Conservation (phyloP, 768 basidiomycete genomes). For the Leucosporidium scottii region DNA sequence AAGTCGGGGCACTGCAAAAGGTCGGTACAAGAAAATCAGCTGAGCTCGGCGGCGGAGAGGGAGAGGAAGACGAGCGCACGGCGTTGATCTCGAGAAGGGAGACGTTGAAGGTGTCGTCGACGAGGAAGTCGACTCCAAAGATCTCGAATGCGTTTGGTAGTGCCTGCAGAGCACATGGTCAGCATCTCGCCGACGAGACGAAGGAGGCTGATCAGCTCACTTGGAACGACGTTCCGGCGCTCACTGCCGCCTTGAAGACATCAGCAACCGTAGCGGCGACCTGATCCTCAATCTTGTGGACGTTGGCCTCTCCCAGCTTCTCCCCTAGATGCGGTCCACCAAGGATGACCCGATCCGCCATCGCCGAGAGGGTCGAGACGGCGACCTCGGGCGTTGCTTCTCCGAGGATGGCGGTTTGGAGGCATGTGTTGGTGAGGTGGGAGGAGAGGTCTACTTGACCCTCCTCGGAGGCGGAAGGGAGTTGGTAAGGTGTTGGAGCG, state of each 20-base stretch:
- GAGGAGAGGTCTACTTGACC: slow-evolving; percentile 51
- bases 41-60: neutral
- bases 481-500: slow-evolving; percentile 61
- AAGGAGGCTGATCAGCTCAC: slow-evolving; percentile 43
- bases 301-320: slow-evolving; percentile 43
- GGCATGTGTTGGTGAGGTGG: slow-evolving; percentile 87
- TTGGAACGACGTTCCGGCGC: slow-evolving; percentile 75
- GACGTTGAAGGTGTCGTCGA: slow-evolving; percentile 52
- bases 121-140: slow-evolving; percentile 86
- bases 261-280: slow-evolving; percentile 65
- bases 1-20: slow-evolving; percentile 61
- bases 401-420: slow-evolving; percentile 64
- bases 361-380: slow-evolving; percentile 46
- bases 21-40: neutral
- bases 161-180: slow-evolving; percentile 48
- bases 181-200: neutral
- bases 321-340: slow-evolving; percentile 18
- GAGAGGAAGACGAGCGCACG: slow-evolving; percentile 44
- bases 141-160: slow-evolving; percentile 90
- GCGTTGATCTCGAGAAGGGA: slow-evolving; percentile 86
- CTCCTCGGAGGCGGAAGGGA: slow-evolving; percentile 42
- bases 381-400: slow-evolving; percentile 46
- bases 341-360: slow-evolving; percentile 39
- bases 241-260: slow-evolving; percentile 75
- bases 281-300: slow-evolving; percentile 54